phyloP scores from a whole-genome alignment of 345 rosid species.

The Firmiana major region DNA sequence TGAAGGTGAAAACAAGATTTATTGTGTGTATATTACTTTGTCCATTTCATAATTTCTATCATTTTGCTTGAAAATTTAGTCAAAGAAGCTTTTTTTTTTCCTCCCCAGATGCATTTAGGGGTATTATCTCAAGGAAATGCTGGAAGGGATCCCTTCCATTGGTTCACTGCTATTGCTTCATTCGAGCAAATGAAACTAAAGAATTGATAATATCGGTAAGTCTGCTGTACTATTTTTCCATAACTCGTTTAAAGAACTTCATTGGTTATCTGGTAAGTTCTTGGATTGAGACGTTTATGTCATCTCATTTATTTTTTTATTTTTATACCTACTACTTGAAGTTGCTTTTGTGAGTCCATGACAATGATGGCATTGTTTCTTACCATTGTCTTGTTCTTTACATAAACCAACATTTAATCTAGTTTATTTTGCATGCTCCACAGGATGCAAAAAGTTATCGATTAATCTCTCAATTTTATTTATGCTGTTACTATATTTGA shows the following conservation, averaged over 20 bases:
- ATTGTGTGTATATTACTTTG: neutral
- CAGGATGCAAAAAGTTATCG: neutral
- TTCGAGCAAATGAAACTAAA: constrained; percentile 67
- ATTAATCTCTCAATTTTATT: neutral
- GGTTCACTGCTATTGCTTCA: constrained; percentile 91
- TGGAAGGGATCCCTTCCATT: constrained; percentile 81
- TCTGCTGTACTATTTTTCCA: neutral
- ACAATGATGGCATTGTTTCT: neutral
- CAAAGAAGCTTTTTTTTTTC: neutral
- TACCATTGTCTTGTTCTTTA: neutral
- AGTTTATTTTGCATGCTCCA: neutral
- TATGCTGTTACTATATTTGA: neutral
- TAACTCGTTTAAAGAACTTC: neutral
- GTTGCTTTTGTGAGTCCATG: neutral
- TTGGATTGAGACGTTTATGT: neutral
- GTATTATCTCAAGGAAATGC: constrained; percentile 44
- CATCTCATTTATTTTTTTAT: neutral
- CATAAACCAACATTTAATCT: neutral
- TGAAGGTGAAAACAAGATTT: neutral
- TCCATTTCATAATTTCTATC: neutral
- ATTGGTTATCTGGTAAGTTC: neutral
- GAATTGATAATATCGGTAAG: constrained; percentile 63
- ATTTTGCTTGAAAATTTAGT: constrained; percentile 3
- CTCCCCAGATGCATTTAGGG: constrained; percentile 67
- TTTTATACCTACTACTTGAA: neutral